Conservation (phyloP, 1,284 basidiomycete genomes). For the Ceratobasidium sp. region DNA sequence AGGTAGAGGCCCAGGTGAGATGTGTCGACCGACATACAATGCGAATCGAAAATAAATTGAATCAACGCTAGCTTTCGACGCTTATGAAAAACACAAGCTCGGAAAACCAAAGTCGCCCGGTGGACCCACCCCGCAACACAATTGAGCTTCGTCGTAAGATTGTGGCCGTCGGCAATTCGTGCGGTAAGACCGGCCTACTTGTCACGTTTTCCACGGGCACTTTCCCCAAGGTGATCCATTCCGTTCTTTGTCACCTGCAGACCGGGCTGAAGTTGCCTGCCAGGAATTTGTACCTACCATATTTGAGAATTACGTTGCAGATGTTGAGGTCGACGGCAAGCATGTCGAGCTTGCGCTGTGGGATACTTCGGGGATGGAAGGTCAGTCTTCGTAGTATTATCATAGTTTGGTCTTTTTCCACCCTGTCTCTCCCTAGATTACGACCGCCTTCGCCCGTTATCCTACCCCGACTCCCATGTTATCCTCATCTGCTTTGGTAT, state of each 20-base stretch:
- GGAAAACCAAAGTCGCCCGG: too few species aligned
- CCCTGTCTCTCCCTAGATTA: slow-evolving; percentile 62
- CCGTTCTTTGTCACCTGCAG: neutral
- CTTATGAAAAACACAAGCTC: neutral
- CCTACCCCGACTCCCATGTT: slow-evolving; percentile 93
- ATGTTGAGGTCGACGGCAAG: slow-evolving; percentile 77
- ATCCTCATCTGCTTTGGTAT: slow-evolving; percentile 95
- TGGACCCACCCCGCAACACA: too few species aligned
- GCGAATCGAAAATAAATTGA: neutral
- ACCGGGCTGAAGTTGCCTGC: slow-evolving; percentile 13
- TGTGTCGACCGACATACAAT: neutral
- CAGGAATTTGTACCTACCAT: slow-evolving; percentile 94
- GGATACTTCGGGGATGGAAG: slow-evolving; percentile 96
- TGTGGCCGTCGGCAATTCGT: slow-evolving; percentile 85
- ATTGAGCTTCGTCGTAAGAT: slow-evolving; percentile 75
- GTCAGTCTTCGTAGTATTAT: slow-evolving; percentile 52
- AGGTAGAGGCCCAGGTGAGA: neutral
- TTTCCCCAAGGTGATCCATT: slow-evolving; percentile 83
- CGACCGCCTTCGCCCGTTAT: slow-evolving; percentile 90
- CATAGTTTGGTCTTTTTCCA: neutral
- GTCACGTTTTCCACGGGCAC: slow-evolving; percentile 92
- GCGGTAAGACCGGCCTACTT: slow-evolving; percentile 87
- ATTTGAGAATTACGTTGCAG: slow-evolving; percentile 75
- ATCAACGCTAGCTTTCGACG: neutral
- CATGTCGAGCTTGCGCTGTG: slow-evolving; percentile 93